A percentile compares a stretch with the other conserved stretches of the same genome.
Conservation (phyloP, 331 rosid genomes). For the Quercus phellos region DNA sequence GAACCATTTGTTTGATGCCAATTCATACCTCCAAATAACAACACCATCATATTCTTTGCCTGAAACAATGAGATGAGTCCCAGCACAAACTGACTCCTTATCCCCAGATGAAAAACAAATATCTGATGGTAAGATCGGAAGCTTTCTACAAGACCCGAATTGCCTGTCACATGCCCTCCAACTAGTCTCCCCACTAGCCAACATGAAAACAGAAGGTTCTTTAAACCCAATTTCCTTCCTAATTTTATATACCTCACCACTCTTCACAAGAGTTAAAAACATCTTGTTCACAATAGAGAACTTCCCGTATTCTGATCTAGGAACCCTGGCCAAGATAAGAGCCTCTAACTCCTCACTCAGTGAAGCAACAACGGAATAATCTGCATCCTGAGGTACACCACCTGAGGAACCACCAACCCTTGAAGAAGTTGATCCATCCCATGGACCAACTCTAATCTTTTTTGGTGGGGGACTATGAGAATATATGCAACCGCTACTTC, state of each 20-base stretch:
- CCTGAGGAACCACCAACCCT: slow-evolving; percentile 31
- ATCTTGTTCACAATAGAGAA: slow-evolving; percentile 51
- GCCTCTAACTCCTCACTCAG: slow-evolving; percentile 74
- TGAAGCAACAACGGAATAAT: slow-evolving; percentile 46
- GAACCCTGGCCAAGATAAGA: slow-evolving; percentile 60
- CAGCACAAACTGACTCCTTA: slow-evolving; percentile 74
- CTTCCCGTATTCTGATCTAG: slow-evolving; percentile 66
- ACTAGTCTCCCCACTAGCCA: slow-evolving; percentile 52
- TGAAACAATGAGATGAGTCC: slow-evolving; percentile 65
- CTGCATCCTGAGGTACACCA: slow-evolving; percentile 73
- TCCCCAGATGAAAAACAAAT: slow-evolving; percentile 41
- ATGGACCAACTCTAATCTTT: slow-evolving; percentile 18
- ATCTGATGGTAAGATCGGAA: slow-evolving; percentile 64
- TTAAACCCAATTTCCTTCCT: slow-evolving; percentile 49
- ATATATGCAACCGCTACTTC: slow-evolving; percentile 11
- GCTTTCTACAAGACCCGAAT: slow-evolving; percentile 45
- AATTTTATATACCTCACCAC: slow-evolving; percentile 64
- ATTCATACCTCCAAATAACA: slow-evolving; percentile 60
- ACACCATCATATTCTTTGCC: slow-evolving; percentile 59
- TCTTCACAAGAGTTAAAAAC: slow-evolving; percentile 38
- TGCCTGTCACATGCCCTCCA: slow-evolving; percentile 76
- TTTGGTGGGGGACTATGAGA: slow-evolving; percentile 12
- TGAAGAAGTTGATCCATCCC: neutral
- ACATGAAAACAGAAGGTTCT: slow-evolving; percentile 71
- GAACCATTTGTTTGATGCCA: slow-evolving; percentile 46